Evolutionary conservation across 225 moss, liverwort and hornwort genomes (phyloP), one percentile per base, ranked within the genome.

Genomic region (Climacium dendroides): DNA sequence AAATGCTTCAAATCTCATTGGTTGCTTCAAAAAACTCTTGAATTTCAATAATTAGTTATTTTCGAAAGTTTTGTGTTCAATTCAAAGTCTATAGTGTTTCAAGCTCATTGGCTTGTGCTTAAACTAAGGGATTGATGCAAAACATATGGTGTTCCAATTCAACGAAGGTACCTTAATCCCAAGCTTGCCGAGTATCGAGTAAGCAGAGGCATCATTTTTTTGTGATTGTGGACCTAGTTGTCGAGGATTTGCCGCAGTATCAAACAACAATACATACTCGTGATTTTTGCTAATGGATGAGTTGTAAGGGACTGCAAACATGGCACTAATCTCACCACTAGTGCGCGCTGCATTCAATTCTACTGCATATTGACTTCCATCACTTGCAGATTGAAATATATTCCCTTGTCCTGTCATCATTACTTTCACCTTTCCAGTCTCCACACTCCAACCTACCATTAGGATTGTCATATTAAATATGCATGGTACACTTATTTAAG

Each of bases 191-290:
- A 63, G 54, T 6, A 81, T 5, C 1, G 59, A 10, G 59, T 13
- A 43, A 77, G 87, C 16, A 6, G n/a, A 48, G 11, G 2, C 71
- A 2, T 11, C 2, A 3, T 54, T 77, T 45, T 20, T 19, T 0
- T 4, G 35, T 10, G 86, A 43, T 32, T 85, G 88, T 6, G 84
- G 18, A 2, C 50, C 57, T 30, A 29, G 17, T 13, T 58, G 84
- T 20, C 64, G 85, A 4, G 97, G 96, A 58, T 93, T 93, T 3
- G 93, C 88, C 1, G 96, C 91, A 1, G 83, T 79, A 50, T 98
- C 97, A 23, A 91, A 95, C n/a, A 98, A 64, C 22, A 98, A 18
- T 3, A 83, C 85, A 35, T 90, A 96, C 15, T 88, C 53, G 4
- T 41, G 80, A 19, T 91, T 53, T 19, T 87, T 89, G 39, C 47